A percentile compares a stretch with the other conserved stretches of the same genome.
These are phyloP conservation scores for Pseudonectria buxi DNA, from an alignment of 2,329 filamentous ascomycete species.

Conservation along the genomic window DNA sequence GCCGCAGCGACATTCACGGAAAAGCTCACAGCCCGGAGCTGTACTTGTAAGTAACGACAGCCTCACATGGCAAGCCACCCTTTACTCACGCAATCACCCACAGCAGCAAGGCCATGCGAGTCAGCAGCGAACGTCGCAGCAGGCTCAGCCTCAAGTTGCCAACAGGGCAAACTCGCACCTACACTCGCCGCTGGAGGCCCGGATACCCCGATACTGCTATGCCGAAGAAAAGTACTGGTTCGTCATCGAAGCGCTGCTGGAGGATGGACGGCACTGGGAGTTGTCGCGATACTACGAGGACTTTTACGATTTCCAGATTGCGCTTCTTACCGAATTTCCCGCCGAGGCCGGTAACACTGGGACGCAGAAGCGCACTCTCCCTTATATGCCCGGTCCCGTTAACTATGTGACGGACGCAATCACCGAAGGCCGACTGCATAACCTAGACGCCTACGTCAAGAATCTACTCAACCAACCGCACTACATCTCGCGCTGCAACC, in stretches of 20 bases:
- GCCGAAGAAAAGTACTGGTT: constrained; percentile 99
- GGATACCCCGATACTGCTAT: constrained; percentile 89
- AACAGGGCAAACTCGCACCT: constrained; percentile 46
- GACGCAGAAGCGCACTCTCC: constrained; percentile 70
- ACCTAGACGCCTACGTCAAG: constrained; percentile 92
- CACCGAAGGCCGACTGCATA: constrained; percentile 85
- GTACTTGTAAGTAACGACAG: constrained; percentile 17
- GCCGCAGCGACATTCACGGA: constrained; percentile 17
- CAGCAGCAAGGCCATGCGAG: constrained; percentile 19
- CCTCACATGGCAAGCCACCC: neutral
- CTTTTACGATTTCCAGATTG: constrained; percentile 98
- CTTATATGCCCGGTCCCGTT: constrained; percentile 97
- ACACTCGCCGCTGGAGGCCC: constrained; percentile 71
- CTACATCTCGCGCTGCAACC: constrained; percentile 75
- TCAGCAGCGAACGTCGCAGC: constrained; percentile 23
- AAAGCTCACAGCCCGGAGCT: constrained; percentile 20
- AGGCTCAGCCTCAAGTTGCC: constrained; percentile 27
- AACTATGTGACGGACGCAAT: constrained; percentile 98
- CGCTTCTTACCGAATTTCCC: constrained; percentile 84
- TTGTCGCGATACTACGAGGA: constrained; percentile 93
- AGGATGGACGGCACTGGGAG: constrained; percentile 89
- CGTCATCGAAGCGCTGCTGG: constrained; percentile 83
- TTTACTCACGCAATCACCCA: neutral
- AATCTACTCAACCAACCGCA: constrained; percentile 75
- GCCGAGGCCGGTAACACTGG: constrained; percentile 85